These are phyloP conservation scores for Malassezia restricta DNA, from an alignment of 1,284 basidiomycete species.

Conservation along the genomic window DNA sequence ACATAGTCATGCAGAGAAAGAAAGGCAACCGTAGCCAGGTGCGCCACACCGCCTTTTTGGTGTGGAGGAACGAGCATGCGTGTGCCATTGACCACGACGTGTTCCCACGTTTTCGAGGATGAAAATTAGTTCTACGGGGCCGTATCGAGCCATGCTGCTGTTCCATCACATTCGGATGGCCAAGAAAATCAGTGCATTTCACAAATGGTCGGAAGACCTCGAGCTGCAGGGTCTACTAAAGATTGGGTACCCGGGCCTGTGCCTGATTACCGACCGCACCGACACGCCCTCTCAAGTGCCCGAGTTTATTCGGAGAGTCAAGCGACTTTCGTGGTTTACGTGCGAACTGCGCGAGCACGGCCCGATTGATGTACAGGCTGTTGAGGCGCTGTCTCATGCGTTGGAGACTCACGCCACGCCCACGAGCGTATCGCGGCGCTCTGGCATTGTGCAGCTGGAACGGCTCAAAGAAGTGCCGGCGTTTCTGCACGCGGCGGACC, in stretches of 20 bases:
- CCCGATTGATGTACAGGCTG: not conserved
- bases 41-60: too few species aligned
- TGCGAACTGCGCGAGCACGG: conserved; percentile 8
- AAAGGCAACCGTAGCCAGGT: too few species aligned
- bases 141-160: conserved; percentile 11
- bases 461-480: conserved; percentile 3
- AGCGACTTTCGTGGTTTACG: conserved; percentile 12
- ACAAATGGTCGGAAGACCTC: conserved; percentile 13
- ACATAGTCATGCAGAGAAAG: too few species aligned
- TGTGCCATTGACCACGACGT: too few species aligned
- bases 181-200: conserved; percentile 10
- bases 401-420: not conserved
- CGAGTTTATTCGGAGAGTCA: conserved; percentile 16
- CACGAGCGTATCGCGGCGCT: conserved; percentile 5
- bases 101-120: not conserved
- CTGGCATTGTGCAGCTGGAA: conserved; percentile 10
- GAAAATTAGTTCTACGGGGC: not conserved
- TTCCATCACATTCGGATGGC: conserved; percentile 16
- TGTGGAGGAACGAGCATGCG: too few species aligned
- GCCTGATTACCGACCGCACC: conserved; percentile 5
- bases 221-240: conserved; percentile 13
- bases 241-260: conserved; percentile 13
- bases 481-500: conserved; percentile 1
- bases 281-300: not conserved
- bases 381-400: not conserved